Conservation (phyloP, 208 protist genomes). For the Trichomonas vaginalis region DNA sequence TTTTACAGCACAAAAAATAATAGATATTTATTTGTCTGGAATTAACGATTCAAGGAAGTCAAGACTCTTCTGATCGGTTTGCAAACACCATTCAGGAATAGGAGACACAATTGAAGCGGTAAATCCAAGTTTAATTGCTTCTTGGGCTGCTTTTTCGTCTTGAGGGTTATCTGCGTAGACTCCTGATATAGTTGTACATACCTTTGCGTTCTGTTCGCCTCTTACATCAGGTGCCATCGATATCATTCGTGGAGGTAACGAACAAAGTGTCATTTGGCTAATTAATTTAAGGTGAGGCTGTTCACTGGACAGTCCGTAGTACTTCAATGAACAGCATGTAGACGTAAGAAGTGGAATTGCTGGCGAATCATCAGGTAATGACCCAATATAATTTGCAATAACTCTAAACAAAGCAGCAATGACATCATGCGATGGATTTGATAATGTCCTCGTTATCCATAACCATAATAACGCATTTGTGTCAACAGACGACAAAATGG, state of each 20-base stretch:
- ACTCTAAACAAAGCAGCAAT: not conserved
- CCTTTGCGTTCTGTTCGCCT: not conserved
- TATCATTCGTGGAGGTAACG: not conserved
- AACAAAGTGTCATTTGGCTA: not conserved
- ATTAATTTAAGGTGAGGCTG: not conserved
- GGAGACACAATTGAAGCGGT: not conserved
- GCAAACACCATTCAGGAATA: not conserved
- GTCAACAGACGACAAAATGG: not conserved
- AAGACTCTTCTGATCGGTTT: not conserved
- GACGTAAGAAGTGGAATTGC: not conserved
- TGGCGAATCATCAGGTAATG: not conserved
- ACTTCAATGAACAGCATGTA: not conserved
- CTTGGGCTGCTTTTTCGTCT: not conserved
- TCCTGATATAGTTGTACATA: not conserved
- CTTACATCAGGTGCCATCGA: not conserved
- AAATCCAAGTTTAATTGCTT: not conserved
- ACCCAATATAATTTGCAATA: not conserved
- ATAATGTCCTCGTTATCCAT: not conserved
- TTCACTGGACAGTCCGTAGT: not conserved
- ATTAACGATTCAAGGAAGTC: not conserved
- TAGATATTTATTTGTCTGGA: not conserved
- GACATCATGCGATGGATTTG: not conserved
- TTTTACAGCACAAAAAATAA: too few species aligned
- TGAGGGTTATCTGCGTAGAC: not conserved
- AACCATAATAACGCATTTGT: not conserved